Percentiles rank a stretch among this genome's conserved stretches.
Conservation (phyloP, 2,329 filamentous ascomycete genomes). For the Eurotiales sp. region DNA sequence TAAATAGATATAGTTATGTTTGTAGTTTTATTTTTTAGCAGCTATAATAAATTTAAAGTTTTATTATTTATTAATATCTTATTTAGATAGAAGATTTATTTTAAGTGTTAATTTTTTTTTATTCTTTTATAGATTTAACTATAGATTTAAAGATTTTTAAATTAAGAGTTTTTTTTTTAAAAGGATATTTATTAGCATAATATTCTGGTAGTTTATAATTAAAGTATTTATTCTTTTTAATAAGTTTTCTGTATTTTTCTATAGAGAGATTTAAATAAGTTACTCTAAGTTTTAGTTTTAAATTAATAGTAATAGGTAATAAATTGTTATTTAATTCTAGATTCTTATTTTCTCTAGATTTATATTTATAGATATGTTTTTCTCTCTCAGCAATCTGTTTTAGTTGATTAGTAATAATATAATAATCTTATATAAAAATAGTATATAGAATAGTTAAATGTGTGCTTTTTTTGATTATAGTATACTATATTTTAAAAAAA, state of each 20-base stretch:
- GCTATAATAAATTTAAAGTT: not conserved
- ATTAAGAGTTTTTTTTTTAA: not conserved
- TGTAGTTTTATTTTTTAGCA: not conserved
- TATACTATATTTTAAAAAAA: not conserved
- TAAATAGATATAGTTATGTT: slow-evolving; percentile 10
- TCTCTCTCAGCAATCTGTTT: not conserved
- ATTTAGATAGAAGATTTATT: slow-evolving; percentile 13
- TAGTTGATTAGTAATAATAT: not conserved
- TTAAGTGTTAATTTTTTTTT: slow-evolving; percentile 10
- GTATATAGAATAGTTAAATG: not conserved
- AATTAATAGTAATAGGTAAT: too few relatives aligned
- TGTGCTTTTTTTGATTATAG: not conserved
- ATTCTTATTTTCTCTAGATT: not conserved
- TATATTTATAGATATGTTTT: not conserved
- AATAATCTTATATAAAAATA: not conserved
- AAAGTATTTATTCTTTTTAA: not conserved
- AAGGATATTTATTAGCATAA: not conserved
- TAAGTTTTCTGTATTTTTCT: not conserved
- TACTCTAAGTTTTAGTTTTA: too few relatives aligned
- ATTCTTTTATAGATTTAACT: not conserved
- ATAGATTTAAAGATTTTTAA: not conserved
- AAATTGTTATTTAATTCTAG: too few relatives aligned
- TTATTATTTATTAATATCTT: not conserved
- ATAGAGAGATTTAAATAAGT: not conserved
- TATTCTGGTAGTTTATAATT: not conserved